Evolutionary conservation across 1,284 basidiomycete genomes (phyloP).

Genomic region (Cryptococcus hybrid): DNA sequence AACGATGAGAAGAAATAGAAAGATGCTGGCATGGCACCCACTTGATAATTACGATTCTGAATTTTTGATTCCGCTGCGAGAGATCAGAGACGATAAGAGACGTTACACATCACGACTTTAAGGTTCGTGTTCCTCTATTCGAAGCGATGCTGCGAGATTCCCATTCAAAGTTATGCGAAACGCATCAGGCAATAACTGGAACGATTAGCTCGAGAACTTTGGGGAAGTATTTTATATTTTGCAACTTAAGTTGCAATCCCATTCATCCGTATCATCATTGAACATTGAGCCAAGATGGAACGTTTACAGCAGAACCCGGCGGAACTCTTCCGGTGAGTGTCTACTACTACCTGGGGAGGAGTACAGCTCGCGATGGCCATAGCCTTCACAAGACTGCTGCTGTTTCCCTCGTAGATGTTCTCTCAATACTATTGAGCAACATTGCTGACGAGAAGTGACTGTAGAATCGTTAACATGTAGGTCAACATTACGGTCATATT

Average conservation of each 20-base stretch:
- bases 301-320: constrained; percentile 46
- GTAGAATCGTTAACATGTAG: constrained; percentile 48
- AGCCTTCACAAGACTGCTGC: background rate
- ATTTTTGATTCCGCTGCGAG: constrained; percentile 12
- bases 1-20: background rate
- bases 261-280: no score
- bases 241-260: no score
- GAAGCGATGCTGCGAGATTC: constrained; percentile 41
- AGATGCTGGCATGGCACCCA: background rate
- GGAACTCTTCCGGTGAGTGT: constrained; percentile 44
- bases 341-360: background rate
- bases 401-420: background rate
- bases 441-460: no score
- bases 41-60: background rate
- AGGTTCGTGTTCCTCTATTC: constrained; percentile 14
- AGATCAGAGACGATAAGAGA: background rate
- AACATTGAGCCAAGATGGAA: constrained; percentile 32
- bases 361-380: background rate
- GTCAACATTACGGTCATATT: constrained; percentile 15
- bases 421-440: background rate
- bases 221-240: no score
- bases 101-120: background rate
- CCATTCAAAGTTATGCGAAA: constrained; percentile 46
- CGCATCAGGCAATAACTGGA: no score
- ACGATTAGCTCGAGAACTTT: no score